phyloP scores from a whole-genome alignment of 768 basidiomycete genomes.

The Serendipita vermifera region DNA sequence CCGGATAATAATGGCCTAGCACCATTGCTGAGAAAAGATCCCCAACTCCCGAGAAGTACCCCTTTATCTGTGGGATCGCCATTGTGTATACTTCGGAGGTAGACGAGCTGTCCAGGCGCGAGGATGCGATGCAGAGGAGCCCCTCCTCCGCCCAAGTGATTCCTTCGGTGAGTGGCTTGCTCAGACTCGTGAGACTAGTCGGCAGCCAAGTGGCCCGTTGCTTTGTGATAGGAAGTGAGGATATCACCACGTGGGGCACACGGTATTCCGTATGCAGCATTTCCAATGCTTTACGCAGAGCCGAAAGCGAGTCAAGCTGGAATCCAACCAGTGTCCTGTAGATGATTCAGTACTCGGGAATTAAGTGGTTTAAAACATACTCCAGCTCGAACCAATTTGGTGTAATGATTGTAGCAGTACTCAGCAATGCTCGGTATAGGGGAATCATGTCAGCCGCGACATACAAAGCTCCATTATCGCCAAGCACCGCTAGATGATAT shows the following conservation, averaged over 20 bases:
- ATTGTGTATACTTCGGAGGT: conserved; percentile 48
- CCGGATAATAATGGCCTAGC: conserved; percentile 53
- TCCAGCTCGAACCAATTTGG: conserved; percentile 99
- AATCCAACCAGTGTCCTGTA: conserved; percentile 62
- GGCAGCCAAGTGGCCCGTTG: conserved; percentile 39
- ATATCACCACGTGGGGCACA: conserved; percentile 83
- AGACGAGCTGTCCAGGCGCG: conserved; percentile 35
- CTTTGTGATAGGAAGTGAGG: conserved; percentile 59
- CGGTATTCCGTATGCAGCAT: conserved; percentile 62
- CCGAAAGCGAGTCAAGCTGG: conserved; percentile 48
- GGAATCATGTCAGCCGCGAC: conserved; percentile 80
- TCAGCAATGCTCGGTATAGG: conserved; percentile 65
- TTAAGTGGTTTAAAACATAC: conserved; percentile 31
- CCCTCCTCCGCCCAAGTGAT: conserved; percentile 11
- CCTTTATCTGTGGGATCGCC: conserved; percentile 63
- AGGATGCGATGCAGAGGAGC: conserved; percentile 10
- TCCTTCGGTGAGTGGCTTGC: conserved; percentile 23
- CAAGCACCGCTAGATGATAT: conserved; percentile 67
- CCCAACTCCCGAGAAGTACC: conserved; percentile 94
- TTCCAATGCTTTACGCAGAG: conserved; percentile 54
- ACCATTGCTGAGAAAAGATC: conserved; percentile 93
- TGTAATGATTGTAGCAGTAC: conserved; percentile 84
- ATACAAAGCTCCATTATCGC: conserved; percentile 81
- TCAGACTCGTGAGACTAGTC: conserved; percentile 31
- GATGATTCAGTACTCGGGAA: conserved; percentile 7